Percentiles rank a stretch among this genome's conserved stretches.
These are phyloP conservation scores for Cardamine resedifolia DNA, from an alignment of 345 rosid species.

Conservation along the genomic window DNA sequence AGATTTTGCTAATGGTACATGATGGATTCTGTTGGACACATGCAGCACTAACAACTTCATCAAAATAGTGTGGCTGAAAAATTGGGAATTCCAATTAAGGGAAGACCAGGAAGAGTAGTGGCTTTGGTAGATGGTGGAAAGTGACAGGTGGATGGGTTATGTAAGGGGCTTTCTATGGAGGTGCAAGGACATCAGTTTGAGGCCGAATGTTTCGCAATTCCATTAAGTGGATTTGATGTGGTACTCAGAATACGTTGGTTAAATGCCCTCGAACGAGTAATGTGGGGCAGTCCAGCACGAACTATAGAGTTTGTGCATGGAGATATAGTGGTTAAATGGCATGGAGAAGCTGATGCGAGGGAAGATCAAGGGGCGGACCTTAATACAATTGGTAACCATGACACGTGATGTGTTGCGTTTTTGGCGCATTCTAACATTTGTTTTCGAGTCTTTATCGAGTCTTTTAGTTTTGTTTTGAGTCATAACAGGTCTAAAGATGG, in stretches of 20 bases:
- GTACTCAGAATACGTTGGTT: neutral
- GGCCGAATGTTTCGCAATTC: neutral
- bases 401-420: too few species aligned
- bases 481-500: too few species aligned
- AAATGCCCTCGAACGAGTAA: neutral
- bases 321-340: neutral
- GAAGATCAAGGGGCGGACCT: neutral
- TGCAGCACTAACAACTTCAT: neutral
- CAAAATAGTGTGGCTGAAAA: neutral
- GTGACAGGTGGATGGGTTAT: neutral
- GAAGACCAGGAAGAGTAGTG: neutral
- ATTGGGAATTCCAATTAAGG: rapidly evolving
- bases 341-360: neutral
- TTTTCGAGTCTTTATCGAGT: too few species aligned
- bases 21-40: neutral
- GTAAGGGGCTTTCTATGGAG: neutral
- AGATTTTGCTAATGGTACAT: neutral
- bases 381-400: neutral
- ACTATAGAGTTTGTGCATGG: too few species aligned
- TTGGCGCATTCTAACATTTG: too few species aligned
- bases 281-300: too few species aligned
- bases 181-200: neutral
- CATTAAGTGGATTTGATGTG: neutral
- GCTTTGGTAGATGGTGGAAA: neutral
- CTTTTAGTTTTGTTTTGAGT: too few species aligned